Percentiles rank a stretch among this genome's conserved stretches.
These are phyloP conservation scores for Eucalyptus cladocalyx DNA, from an alignment of 345 rosid species.

Conservation along the genomic window DNA sequence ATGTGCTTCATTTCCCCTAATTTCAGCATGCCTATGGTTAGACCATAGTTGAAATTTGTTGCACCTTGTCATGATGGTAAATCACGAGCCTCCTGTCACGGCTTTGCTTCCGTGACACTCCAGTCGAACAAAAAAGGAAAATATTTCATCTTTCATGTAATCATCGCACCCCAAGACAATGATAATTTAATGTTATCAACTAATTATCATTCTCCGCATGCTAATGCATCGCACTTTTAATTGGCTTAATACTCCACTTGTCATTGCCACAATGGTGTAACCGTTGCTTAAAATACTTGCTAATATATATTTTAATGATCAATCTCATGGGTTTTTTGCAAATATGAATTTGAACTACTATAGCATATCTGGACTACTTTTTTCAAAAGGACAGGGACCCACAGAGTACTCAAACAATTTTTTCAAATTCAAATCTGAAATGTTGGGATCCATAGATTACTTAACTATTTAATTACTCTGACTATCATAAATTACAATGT, in stretches of 20 bases:
- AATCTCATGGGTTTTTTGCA: not conserved
- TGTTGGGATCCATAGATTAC: not conserved
- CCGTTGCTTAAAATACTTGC: fast-evolving
- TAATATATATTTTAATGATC: not conserved
- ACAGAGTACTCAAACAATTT: not conserved
- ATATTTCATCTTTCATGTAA: not conserved
- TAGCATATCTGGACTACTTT: not conserved
- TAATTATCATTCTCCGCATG: not conserved
- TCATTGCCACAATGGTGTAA: not conserved
- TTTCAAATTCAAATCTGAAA: not conserved
- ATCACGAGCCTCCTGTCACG: not conserved
- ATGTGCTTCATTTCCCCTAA: not conserved
- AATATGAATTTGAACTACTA: not conserved
- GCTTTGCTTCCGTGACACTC: not conserved
- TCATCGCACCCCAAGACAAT: fast-evolving
- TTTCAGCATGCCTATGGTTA: not conserved
- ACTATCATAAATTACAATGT: too few species aligned
- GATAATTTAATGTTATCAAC: not conserved
- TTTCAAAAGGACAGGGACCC: not conserved
- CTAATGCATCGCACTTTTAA: not conserved
- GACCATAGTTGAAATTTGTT: not conserved
- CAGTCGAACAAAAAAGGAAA: not conserved
- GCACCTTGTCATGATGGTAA: not conserved
- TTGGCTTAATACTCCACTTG: not conserved
- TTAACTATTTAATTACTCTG: not conserved